A percentile compares a stretch with the other conserved stretches of the same genome.
phyloP scores from a whole-genome alignment of 441 rosid genomes.

The Adansonia madagascariensis region DNA sequence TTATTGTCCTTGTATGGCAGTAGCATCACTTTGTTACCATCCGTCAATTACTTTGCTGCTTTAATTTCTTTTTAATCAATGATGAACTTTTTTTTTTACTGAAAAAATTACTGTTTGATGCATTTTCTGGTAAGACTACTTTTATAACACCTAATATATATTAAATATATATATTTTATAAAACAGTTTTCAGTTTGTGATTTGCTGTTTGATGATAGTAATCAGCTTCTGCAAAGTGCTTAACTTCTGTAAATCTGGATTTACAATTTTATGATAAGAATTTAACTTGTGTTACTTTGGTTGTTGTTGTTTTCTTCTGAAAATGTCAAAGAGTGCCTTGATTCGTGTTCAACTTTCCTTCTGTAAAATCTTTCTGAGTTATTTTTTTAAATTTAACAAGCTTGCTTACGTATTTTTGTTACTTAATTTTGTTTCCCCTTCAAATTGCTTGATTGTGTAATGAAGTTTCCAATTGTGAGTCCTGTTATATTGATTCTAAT shows the following conservation, averaged over 20 bases:
- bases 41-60: background rate
- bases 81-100: background rate
- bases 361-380: background rate
- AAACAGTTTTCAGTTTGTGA: background rate
- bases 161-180: background rate
- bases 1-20: background rate
- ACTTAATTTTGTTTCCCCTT: background rate
- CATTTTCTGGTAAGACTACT: conserved; percentile 10
- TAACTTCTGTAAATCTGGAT: background rate
- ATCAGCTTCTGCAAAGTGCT: background rate
- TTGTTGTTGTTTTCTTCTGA: background rate
- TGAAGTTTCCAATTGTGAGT: conserved; percentile 6
- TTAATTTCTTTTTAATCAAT: conserved; percentile 1
- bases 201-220: background rate
- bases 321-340: background rate
- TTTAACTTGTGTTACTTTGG: background rate
- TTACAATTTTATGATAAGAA: conserved; percentile 1
- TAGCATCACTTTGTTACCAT: background rate
- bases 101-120: background rate
- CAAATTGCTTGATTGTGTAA: conserved; percentile 16
- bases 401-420: background rate
- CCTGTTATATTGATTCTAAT: conserved; percentile 27
- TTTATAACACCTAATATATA: background rate
- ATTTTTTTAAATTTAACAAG: background rate
- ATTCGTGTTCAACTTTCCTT: conserved; percentile 5